Base-by-base conservation (phyloP, 169 alveolate species). In the Plasmodium malariae region DNA sequence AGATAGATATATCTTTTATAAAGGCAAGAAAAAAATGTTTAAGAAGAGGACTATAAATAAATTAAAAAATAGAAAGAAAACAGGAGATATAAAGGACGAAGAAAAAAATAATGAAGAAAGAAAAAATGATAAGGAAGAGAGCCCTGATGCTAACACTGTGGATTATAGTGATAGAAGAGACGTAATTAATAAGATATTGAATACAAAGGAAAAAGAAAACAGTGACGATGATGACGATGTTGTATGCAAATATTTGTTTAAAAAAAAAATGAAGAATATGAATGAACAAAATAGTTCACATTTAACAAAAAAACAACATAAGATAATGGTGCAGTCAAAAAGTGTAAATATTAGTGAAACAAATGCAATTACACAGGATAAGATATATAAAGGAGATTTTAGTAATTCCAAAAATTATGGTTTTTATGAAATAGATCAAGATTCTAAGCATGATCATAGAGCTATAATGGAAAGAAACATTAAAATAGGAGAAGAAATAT, bases 401-500 rank as follows among this genome's bases (percentile, higher is more conserved):
- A 67, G 21, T 45, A 85, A 17, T 6, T 83, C 91, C n/a, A 83
- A 83, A 83, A 51, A 83, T 67, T 83, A 83, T 67, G 91, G 91
- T 17, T 89, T 94, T 30, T 94, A 94, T 40, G 97, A 94, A 59
- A 94, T 93, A 7, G 98, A 96, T 71, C 73, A 97, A 11, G 97
- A 93, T 60, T 54, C 54, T 17, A 59, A 73, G 40, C 80, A 51
- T 36, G 98, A 96, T 59, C 94, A 93, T 85, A 87, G 98, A 59
- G 91, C 97, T 26, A 93, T 94, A 37, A 67, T 96, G 87, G 98
- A 96, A 87, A 65, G 98, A 32, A 96, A 96, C 73, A 85, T 87
- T 17, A 87, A 92, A 86, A 96, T 96, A 37, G 97, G 97, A n/a
- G 74, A 89, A 48, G 89, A 92, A 89, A 51, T 96, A 54, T 88